These are phyloP conservation scores for Apiotrichum laibachii DNA, from an alignment of 1,284 basidiomycete genomes.

Conservation along the genomic window DNA sequence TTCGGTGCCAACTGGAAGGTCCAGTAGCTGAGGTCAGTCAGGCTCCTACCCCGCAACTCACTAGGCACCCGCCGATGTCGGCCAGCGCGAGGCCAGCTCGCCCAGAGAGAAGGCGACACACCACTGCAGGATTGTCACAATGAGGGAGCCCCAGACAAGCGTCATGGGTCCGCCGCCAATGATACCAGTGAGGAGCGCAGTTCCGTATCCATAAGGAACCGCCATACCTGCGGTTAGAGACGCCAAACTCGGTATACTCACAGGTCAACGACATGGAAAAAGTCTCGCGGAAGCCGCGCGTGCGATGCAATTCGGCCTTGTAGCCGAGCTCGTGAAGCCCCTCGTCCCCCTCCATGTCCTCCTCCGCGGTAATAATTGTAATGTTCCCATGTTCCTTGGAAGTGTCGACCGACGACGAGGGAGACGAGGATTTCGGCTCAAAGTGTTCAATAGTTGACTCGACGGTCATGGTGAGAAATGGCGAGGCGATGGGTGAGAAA, in stretches of 20 bases:
- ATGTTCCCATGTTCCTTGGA: constrained; percentile 17
- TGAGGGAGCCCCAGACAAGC: constrained; percentile 15
- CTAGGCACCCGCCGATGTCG: constrained; percentile 19
- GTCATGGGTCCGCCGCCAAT: constrained; percentile 17
- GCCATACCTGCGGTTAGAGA: constrained; percentile 11
- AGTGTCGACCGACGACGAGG: neutral
- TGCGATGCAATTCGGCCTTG: constrained; percentile 17
- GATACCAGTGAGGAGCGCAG: constrained; percentile 12
- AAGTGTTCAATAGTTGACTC: constrained; percentile 11
- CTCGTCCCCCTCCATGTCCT: constrained; percentile 16
- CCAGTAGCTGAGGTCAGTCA: constrained; percentile 12
- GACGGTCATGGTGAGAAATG: constrained; percentile 3
- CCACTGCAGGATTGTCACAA: constrained; percentile 18
- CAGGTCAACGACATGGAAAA: constrained; percentile 17
- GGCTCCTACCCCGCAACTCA: neutral
- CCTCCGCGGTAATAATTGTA: constrained; percentile 7
- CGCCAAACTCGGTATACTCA: constrained; percentile 1
- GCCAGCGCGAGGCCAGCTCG: constrained; percentile 19
- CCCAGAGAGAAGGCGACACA: constrained; percentile 13
- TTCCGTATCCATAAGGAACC: constrained; percentile 15
- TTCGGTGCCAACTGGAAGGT: constrained; percentile 20
- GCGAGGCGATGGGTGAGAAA: too few species aligned
- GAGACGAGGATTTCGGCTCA: constrained; percentile 14
- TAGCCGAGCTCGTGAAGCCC: constrained; percentile 21
- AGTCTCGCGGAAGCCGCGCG: constrained; percentile 13